Evolutionary conservation across 2,329 filamentous ascomycete genomes (phyloP), one percentile per base, ranked within the genome.

Genomic region (Verticillium tricorpus): DNA sequence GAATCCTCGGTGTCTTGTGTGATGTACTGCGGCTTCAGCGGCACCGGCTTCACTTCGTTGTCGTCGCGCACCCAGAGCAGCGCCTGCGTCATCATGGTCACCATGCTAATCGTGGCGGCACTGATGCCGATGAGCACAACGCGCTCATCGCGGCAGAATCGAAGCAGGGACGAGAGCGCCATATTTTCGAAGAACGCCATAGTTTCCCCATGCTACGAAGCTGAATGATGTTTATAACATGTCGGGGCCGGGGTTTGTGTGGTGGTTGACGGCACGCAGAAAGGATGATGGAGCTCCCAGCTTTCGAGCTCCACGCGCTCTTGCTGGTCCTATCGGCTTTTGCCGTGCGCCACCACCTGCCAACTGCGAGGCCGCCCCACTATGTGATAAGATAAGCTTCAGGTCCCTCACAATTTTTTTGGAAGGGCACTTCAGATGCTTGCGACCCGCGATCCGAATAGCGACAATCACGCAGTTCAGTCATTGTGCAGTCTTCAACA

Each of bases 1-100:
- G 89, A 84, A 70, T 92, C 89, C 69, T 93, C 89, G 2, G 89
- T 91, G 28, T 89, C 86, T 72, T 92, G 88, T 15, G 87, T 90
- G 66, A 92, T 90, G 71, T 91, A 90, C 67, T 89, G 85, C 58
- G 89, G 85, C 71, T 89, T 88, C 39, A 86, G 86, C 63, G 87
- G 84, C 40, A 79, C 71, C 39, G 85, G 83, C 63, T 85, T 86
- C 69, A 95, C 85, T 73, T 88, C 83, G 65, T 89, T 89, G 60
- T 88, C 80, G 67, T 86, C 80, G 66, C 87, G 83, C 67, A 89
- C 85, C 60, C 82, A 76, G 62, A 78, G 77, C 55, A 93, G 84
- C 60, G 85, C 79, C 40, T 80, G 73, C 65, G 82, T 80, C 73
- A 91, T 85, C 59, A 81, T 78, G 63, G 80, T 78, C 61, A 88